Conservation (phyloP, 2,329 filamentous ascomycete species). For the Chaetomium olivaceum region DNA sequence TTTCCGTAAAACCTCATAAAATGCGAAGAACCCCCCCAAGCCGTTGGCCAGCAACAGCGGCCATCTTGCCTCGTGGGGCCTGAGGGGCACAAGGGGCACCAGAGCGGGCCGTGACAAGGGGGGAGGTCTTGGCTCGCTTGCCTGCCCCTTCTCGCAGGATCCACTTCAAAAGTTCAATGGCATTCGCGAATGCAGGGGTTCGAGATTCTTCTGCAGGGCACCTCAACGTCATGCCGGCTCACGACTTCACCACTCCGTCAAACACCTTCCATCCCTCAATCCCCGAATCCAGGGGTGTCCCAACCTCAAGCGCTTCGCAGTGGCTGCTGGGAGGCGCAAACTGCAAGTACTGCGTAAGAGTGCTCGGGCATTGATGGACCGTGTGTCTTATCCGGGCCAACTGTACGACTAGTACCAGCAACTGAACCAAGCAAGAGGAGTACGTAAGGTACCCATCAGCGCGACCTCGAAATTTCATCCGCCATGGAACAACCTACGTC, state of each 20-base stretch:
- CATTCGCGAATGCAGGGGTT: conserved; percentile 3
- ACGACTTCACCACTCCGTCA: neutral
- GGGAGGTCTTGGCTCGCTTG: neutral
- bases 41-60: neutral
- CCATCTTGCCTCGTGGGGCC: neutral
- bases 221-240: neutral
- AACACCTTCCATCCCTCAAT: neutral
- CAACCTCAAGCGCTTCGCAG: neutral
- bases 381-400: neutral
- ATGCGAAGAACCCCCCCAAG: neutral
- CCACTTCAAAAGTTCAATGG: neutral
- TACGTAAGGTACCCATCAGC: neutral
- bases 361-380: neutral
- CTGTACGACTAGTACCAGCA: too few species aligned
- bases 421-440: neutral
- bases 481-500: conserved; percentile 26
- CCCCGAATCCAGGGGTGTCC: neutral
- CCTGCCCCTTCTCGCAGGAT: neutral
- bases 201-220: neutral
- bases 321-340: neutral
- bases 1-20: too few species aligned
- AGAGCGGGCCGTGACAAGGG: neutral
- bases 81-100: neutral
- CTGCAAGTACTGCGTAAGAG: conserved; percentile 3
- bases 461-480: neutral